Percentiles rank a stretch among this genome's conserved stretches.
These are phyloP conservation scores for Aspergillus panamensis DNA, from an alignment of 495 filamentous ascomycete species.

Conservation along the genomic window DNA sequence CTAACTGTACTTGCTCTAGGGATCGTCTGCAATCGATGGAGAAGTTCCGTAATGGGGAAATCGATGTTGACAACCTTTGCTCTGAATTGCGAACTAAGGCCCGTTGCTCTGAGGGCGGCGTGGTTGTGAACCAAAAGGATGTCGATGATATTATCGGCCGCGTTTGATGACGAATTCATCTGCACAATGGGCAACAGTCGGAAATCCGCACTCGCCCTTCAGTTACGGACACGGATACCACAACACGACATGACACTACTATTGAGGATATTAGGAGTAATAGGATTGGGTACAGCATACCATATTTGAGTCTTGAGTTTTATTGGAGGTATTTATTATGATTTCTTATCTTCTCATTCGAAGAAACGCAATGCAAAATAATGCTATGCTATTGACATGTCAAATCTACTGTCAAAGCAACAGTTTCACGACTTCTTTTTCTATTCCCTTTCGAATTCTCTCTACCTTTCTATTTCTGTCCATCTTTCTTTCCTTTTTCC, in stretches of 20 bases:
- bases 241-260: conserved; percentile 28
- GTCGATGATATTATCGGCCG: conserved; percentile 76
- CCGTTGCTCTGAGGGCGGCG: conserved; percentile 87
- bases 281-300: conserved; percentile 3
- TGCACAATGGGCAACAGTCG: not conserved
- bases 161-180: conserved; percentile 26
- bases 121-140: conserved; percentile 87
- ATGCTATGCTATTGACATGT: too few species aligned
- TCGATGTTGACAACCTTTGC: conserved; percentile 91
- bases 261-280: conserved; percentile 18
- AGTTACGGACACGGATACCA: conserved; percentile 16
- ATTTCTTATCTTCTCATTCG: not conserved
- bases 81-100: conserved; percentile 94
- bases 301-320: too few species aligned
- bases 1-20: conserved; percentile 51
- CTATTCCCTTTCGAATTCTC: too few species aligned
- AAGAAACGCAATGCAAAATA: too few species aligned
- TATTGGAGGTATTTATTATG: not conserved
- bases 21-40: conserved; percentile 86
- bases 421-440: too few species aligned
- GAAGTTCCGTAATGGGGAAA: conserved; percentile 78
- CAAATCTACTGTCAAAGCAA: too few species aligned
- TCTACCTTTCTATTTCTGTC: not conserved
- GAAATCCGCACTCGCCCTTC: not conserved
- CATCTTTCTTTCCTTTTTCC: not conserved